Conservation (phyloP, 2,329 filamentous ascomycete species). For the Ophiognomonia clavigignenti-juglandacearum region DNA sequence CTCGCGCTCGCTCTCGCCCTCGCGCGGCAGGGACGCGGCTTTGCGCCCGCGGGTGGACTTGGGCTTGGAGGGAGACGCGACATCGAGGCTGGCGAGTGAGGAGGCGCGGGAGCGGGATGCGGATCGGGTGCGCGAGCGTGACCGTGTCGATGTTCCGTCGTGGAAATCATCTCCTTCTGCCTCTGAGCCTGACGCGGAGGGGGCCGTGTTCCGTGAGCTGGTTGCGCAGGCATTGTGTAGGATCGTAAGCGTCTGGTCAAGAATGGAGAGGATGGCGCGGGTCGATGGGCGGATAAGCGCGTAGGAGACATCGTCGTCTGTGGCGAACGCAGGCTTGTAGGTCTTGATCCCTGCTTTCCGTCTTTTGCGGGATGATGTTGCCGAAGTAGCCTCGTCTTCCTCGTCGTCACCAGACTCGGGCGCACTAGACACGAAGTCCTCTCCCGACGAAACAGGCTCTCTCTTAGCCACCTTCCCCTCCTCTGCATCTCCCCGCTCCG, state of each 20-base stretch:
- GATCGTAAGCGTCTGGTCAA: constrained; percentile 66
- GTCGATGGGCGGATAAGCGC: constrained; percentile 62
- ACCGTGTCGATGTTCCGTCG: not conserved
- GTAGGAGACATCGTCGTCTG: constrained; percentile 66
- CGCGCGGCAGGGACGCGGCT: constrained; percentile 13
- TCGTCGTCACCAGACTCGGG: not conserved
- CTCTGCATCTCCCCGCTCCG: not conserved
- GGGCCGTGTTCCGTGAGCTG: constrained; percentile 30
- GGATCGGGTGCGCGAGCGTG: not conserved
- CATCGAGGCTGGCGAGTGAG: not conserved
- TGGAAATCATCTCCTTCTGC: not conserved
- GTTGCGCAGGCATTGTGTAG: constrained; percentile 64
- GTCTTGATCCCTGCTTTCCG: constrained; percentile 13
- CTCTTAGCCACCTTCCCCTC: not conserved
- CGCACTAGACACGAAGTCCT: constrained; percentile 5
- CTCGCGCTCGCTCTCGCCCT: constrained; percentile 28
- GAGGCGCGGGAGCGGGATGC: not conserved
- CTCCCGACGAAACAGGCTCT: constrained; percentile 15
- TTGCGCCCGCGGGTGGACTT: constrained; percentile 17
- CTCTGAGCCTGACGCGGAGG: constrained; percentile 14
- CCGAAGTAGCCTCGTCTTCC: not conserved
- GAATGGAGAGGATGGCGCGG: constrained; percentile 61
- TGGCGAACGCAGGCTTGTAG: constrained; percentile 51
- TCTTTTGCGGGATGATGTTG: not conserved
- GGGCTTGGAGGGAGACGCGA: not conserved